These are phyloP conservation scores for Russula vinacea DNA, from an alignment of 768 basidiomycete species.

Conservation along the genomic window DNA sequence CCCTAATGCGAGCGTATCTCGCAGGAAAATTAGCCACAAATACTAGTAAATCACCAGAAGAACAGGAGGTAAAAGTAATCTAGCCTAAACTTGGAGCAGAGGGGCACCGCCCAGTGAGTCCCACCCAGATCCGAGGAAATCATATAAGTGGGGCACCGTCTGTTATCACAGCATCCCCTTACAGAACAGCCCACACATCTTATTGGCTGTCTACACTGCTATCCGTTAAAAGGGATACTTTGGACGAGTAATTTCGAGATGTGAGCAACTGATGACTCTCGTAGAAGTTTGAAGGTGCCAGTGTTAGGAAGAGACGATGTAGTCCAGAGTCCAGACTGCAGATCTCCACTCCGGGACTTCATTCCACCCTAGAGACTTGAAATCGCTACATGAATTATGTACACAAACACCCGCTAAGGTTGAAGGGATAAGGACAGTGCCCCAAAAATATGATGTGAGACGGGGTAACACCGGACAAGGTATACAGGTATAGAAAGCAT, in stretches of 20 bases:
- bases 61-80: no score
- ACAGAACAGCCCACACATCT: no score
- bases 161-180: no score
- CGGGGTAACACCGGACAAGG: not conserved
- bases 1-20: not conserved
- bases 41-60: not conserved
- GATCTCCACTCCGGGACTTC: not conserved
- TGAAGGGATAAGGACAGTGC: no score
- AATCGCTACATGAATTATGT: no score
- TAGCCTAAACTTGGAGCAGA: no score
- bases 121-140: no score
- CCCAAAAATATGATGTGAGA: not conserved
- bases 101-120: no score
- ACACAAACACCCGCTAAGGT: not conserved
- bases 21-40: not conserved
- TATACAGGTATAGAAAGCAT: not conserved
- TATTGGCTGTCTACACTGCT: not conserved
- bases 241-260: not conserved
- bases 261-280: not conserved
- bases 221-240: not conserved
- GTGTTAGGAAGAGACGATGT: no score
- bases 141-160: no score
- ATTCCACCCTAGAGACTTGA: conserved; percentile 2
- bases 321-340: not conserved
- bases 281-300: not conserved